Evolutionary conservation across 129 eudicot species (phyloP).

Genomic region (Oenanthe sinensis): DNA sequence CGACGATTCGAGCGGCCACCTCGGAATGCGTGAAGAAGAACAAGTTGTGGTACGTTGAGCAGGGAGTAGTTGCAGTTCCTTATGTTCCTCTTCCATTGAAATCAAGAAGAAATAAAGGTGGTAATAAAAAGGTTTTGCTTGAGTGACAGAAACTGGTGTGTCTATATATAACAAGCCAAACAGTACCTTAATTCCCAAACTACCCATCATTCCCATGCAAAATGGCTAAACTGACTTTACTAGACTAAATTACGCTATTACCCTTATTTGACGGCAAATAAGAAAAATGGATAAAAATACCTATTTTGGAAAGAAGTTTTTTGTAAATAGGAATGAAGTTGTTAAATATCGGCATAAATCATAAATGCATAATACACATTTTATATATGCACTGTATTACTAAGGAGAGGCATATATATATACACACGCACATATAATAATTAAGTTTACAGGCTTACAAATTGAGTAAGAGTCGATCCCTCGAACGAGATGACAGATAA

Average conservation of each 20-base stretch:
- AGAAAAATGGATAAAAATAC: too few relatives aligned
- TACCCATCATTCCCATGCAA: slow-evolving; percentile 37
- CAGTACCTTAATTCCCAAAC: slow-evolving; percentile 14
- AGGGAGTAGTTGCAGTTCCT: slow-evolving; percentile 70
- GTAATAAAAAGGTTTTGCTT: slow-evolving; percentile 9
- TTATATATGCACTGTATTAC: too few relatives aligned
- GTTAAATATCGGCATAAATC: too few relatives aligned
- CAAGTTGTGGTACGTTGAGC: slow-evolving; percentile 30
- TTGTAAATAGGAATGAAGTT: too few relatives aligned
- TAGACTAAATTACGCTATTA: slow-evolving; percentile 5
- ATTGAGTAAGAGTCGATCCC: too few relatives aligned
- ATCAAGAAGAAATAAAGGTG: slow-evolving; percentile 11
- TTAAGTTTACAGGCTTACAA: too few relatives aligned
- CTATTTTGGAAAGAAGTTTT: too few relatives aligned
- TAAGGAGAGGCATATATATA: too few relatives aligned
- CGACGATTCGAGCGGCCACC: slow-evolving; percentile 15
- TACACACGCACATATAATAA: too few relatives aligned
- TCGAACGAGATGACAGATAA: too few relatives aligned
- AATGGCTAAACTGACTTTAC: slow-evolving; percentile 17
- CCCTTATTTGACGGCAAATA: slow-evolving; percentile 2
- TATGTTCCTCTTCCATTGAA: slow-evolving; percentile 32
- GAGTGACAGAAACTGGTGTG: slow-evolving; percentile 19
- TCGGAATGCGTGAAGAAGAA: slow-evolving; percentile 17
- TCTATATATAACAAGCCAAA: slow-evolving; percentile 30
- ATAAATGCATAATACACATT: too few relatives aligned